Base-by-base conservation (phyloP, 306 rosid genomes). In the Crotalaria pallida region DNA sequence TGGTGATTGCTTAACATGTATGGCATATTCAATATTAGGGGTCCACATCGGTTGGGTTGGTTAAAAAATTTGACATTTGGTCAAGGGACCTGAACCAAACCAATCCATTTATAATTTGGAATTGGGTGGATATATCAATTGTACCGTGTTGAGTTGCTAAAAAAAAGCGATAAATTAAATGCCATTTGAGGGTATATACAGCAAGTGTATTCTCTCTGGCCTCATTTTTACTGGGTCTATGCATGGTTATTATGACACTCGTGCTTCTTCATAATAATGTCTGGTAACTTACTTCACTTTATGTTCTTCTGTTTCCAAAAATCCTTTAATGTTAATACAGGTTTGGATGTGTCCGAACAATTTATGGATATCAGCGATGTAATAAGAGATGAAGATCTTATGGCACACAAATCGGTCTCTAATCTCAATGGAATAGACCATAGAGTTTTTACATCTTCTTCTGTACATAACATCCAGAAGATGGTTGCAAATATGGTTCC, bases 341-440 rank as follows among this genome's bases (percentile, higher is more conserved):
- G 99, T 79, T 80, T 88, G 85, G 99, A 91, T 81, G 85, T 87
- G 36, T 93, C 92, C 24, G 98, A 93, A 83, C 94, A 85, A 80
- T 94, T 94, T 83, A 90, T 94, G 95, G 99, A 94, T 81, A 92
- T 94, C 56, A 88, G 83, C 83, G 99, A 91, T 80, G 94, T 94
- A 83, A 94, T 94, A 71, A 84, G 91, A 83, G 99, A 94, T 70
- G 99, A 94, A 69, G 99, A 94, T 85, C 95, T 94, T 71, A 80
- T 94, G 64, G 77, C 87, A 40, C 87, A 85, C 68, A 88, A 57
- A 77, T 79, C 81, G 56, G 83, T 79, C 71, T 76, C 86, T 1
- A 79, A 80, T 84, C 84, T 86, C 33, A 85, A 87, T 57, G 97
- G 90, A 48, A 74, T 82, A 58, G 88, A 81, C 78, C 86, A 73